Conservation (phyloP, 441 rosid genomes). For the Corymbia calophylla region DNA sequence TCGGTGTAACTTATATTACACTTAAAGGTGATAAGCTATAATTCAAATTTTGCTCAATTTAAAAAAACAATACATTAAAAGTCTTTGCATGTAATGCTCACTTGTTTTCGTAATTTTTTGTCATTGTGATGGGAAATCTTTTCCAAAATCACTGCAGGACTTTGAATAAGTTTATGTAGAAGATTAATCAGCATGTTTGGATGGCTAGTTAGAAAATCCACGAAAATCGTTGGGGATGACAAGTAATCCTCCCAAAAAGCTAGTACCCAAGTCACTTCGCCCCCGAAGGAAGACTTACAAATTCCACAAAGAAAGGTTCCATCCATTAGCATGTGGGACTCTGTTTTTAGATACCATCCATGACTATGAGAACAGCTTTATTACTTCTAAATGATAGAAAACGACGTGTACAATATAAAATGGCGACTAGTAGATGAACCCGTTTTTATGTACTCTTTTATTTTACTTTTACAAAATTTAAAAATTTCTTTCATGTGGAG, state of each 20-base stretch:
- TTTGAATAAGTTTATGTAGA: no score
- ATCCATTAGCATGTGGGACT: neutral
- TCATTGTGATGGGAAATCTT: neutral
- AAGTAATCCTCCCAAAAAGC: neutral
- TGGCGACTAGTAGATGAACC: no score
- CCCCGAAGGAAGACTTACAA: neutral
- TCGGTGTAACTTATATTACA: neutral
- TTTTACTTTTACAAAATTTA: no score
- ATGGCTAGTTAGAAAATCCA: neutral
- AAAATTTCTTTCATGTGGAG: no score
- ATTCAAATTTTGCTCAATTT: neutral
- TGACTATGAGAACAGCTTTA: neutral
- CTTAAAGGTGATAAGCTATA: rapidly evolving
- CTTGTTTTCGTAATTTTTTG: neutral
- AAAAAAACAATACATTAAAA: neutral
- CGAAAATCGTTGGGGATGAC: neutral
- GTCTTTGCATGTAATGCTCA: neutral
- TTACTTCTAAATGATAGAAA: no score
- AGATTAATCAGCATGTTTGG: neutral
- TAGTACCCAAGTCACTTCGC: no score
- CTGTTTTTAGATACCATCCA: neutral
- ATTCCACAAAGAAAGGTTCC: no score
- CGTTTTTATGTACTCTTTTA: no score
- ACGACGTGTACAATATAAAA: no score
- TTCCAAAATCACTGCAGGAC: neutral